Evolutionary conservation across 345 rosid species (phyloP), one percentile per base, ranked within the genome.

Genomic region (Trapa incisa): DNA sequence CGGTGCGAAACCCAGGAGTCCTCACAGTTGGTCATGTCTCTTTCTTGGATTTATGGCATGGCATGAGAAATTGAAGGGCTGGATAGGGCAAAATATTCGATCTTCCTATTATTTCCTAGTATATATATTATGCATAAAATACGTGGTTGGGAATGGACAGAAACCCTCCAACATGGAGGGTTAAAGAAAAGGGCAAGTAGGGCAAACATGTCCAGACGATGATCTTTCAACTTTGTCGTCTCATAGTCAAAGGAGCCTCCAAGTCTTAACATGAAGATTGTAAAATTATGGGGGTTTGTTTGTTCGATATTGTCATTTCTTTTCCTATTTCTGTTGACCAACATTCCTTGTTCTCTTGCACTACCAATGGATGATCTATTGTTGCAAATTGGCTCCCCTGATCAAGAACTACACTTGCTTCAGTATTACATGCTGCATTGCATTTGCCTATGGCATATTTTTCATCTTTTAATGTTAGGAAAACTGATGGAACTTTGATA

Each of bases 161-260:
- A 45, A 37, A 56, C 66, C 47, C 29, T 22, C 79, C 73, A 73
- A 71, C 67, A 73, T 14, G 45, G n/a, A 67, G 35, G 37, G 65
- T 4, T 57, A 37, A 41, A 73, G n/a, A 52, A 67, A 61, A 38
- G 54, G 64, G 69, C 77, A 79, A 76, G 39, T 64, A 65, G 71
- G 81, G 61, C 71, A 82, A 68, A 58, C 79, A 78, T 79, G 82
- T 74, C 73, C 68, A 71, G 29, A 22, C 75, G 38, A 70, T 74
- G 64, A 43, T 73, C 68, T 70, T 75, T 61, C 70, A 43, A 67
- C 72, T 52, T 73, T 78, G 79, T 75, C 81, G 68, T 68, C 74
- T 66, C 43, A 22, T 22, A 48, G 45, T 47, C 64, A 57, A 15
- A 80, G 74, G 72, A 67, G 67, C 80, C 64, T 62, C 36, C 52